A percentile compares a stretch with the other conserved stretches of the same genome.
Evolutionary conservation across 108 stramenopile genomes (phyloP).

Genomic region (Parietichytrium sp.): DNA sequence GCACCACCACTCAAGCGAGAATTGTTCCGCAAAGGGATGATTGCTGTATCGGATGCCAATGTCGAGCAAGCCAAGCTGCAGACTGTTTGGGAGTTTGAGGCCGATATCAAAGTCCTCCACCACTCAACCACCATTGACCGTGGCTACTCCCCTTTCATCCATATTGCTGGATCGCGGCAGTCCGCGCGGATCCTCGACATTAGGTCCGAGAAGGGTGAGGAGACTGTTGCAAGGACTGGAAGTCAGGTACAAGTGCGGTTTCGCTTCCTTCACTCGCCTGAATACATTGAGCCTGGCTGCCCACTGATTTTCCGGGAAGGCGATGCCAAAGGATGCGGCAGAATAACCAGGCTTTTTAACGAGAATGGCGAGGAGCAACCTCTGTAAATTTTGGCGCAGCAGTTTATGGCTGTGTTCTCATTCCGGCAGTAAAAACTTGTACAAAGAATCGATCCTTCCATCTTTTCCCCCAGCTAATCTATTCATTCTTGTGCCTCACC

Average conservation of each 20-base stretch:
- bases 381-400: no score
- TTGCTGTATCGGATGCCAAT: conserved; percentile 42
- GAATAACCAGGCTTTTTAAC: conserved; percentile 37
- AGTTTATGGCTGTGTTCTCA: no score
- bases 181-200: conserved; percentile 53
- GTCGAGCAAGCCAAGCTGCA: conserved; percentile 43
- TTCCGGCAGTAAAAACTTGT: no score
- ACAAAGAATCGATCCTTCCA: no score
- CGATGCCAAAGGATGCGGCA: conserved; percentile 64
- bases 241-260: conserved; percentile 56
- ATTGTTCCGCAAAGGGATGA: conserved; percentile 61
- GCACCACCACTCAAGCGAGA: conserved; percentile 46
- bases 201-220: conserved; percentile 46
- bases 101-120: conserved; percentile 63
- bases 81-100: conserved; percentile 54
- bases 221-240: conserved; percentile 53
- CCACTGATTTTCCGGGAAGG: conserved; percentile 68
- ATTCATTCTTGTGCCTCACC: no score
- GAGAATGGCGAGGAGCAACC: conserved; percentile 35
- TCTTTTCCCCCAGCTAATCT: no score
- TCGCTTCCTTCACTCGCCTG: conserved; percentile 60
- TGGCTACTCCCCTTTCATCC: conserved; percentile 67
- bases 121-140: conserved; percentile 62
- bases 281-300: conserved; percentile 54
- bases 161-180: conserved; percentile 59